Base-by-base conservation (phyloP, 768 basidiomycete species). In the Kwoniella dejecticola region DNA sequence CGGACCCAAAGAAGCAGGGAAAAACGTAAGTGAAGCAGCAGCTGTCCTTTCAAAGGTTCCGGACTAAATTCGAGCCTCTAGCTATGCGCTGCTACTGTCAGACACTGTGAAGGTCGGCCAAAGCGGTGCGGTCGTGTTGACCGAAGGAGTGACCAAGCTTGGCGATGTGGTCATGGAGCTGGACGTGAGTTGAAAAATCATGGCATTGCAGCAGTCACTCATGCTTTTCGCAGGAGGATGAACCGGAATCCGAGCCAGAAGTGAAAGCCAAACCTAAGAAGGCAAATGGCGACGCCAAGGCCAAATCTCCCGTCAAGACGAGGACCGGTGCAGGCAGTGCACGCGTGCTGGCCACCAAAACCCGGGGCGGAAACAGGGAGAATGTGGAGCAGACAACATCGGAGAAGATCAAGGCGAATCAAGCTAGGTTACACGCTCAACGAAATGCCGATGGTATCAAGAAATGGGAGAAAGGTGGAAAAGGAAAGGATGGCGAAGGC, bases 321-420 rank as follows among this genome's bases (percentile, higher is more conserved):
- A 49, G 72, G 8, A 45, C 63, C 17, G 66, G 70, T 23, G 67
- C 60, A 76, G 88, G 86, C 0, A 91, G 85, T 15, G 88, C 87
- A 6, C 93, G 96, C 74, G 88, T 95, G 19, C 82, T 96, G 19
- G 87, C 91, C 56, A 91, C 90, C 74, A 94, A 95, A 79, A 90
- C 90, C 0, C 87, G 96, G 26, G 87, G 89, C 11, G 72, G 57
- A 62, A 88, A 91, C 30, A 88, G 86, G 24, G 89, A 91, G 70
- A 91, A 96, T 64, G 85, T 89, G 2, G 84, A 91, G 56, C 85
- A 88, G 68, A 87, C 90, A 2, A 87, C 87, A 17, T 82, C 84
- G 4, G 86, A 91, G 12, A 88, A 86, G 76, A 84, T 96, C 48
- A 85, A 87, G 52, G 89, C 91, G 54, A 94, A 98, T 79, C 96